Evolutionary conservation across 768 basidiomycete genomes (phyloP).

Genomic region (Boletus barrowsii): DNA sequence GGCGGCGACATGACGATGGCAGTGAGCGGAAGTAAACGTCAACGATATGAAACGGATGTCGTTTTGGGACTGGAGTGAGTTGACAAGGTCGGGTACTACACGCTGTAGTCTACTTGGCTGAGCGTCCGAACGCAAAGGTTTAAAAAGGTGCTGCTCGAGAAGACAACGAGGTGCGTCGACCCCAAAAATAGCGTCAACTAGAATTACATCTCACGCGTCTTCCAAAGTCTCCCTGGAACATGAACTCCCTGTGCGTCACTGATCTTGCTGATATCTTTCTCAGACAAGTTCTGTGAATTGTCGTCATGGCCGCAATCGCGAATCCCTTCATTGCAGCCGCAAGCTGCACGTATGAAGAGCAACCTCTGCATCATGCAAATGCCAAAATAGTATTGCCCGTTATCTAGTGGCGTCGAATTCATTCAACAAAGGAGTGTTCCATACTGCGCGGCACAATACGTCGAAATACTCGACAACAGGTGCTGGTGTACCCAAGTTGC

Average conservation of each 20-base stretch:
- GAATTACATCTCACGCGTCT: constrained; percentile 22
- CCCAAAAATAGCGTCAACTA: constrained; percentile 20
- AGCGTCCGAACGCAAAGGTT: constrained; percentile 10
- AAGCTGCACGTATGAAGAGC: not conserved
- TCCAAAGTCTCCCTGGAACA: constrained; percentile 19
- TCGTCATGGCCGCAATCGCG: constrained; percentile 21
- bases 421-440: constrained; percentile 16
- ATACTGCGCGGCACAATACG: constrained; percentile 17
- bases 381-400: constrained; percentile 13
- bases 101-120: constrained; percentile 17
- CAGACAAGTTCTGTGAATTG: constrained; percentile 21
- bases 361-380: constrained; percentile 20
- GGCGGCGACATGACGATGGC: constrained; percentile 20
- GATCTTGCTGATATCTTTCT: constrained; percentile 14
- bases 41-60: constrained; percentile 24
- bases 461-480: constrained; percentile 3
- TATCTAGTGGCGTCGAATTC: constrained; percentile 30
- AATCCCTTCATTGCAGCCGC: constrained; percentile 12
- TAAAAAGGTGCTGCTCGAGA: constrained; percentile 22
- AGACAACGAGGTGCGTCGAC: constrained; percentile 24
- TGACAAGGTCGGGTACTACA: constrained; percentile 14
- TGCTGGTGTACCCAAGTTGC: constrained; percentile 10
- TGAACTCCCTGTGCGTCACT: constrained; percentile 16
- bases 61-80: constrained; percentile 8
- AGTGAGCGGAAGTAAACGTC: constrained; percentile 16